Conservation (phyloP, 352 stramenopile species). For the Blastocystis sp. region DNA sequence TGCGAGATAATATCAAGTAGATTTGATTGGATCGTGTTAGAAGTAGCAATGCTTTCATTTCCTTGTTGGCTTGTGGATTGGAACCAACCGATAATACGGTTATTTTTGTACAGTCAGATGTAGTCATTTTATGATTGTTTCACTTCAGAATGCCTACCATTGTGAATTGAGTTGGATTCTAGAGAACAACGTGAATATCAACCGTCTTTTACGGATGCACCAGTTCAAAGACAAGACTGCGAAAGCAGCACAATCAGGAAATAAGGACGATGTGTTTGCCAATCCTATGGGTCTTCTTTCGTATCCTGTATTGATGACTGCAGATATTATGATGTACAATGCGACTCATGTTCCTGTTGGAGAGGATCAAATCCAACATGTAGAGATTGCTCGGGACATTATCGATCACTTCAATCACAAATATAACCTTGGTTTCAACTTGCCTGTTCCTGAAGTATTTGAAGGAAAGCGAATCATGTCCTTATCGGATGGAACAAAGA, state of each 20-base stretch:
- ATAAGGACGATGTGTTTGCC: conserved; percentile 67
- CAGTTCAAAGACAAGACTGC: conserved; percentile 97
- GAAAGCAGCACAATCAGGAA: conserved; percentile 73
- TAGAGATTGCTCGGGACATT: conserved; percentile 95
- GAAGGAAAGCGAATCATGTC: conserved; percentile 83
- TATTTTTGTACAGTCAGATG: conserved; percentile 78
- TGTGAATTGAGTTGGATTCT: conserved; percentile 92
- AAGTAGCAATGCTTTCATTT: conserved; percentile 56
- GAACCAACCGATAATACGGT: conserved; percentile 76
- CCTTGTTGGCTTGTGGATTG: conserved; percentile 67
- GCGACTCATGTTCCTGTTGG: conserved; percentile 89
- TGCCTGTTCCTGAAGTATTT: conserved; percentile 61
- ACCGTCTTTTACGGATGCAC: conserved; percentile 96
- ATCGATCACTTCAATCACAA: conserved; percentile 87
- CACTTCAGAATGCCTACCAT: conserved; percentile 70
- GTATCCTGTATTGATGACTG: conserved; percentile 96
- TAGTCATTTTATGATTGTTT: conserved; percentile 66
- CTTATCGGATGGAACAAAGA: conserved; percentile 85
- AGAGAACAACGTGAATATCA: conserved; percentile 90
- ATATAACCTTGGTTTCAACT: conserved; percentile 71
- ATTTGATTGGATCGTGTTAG: not conserved
- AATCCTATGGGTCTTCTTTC: conserved; percentile 80
- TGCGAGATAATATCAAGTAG: conserved; percentile 69
- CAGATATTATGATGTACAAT: conserved; percentile 97
- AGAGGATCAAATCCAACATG: conserved; percentile 92